A percentile compares a stretch with the other conserved stretches of the same genome.
phyloP scores from a whole-genome alignment of 805 yeast species.

The Kluyveromyces dobzhanskii region DNA sequence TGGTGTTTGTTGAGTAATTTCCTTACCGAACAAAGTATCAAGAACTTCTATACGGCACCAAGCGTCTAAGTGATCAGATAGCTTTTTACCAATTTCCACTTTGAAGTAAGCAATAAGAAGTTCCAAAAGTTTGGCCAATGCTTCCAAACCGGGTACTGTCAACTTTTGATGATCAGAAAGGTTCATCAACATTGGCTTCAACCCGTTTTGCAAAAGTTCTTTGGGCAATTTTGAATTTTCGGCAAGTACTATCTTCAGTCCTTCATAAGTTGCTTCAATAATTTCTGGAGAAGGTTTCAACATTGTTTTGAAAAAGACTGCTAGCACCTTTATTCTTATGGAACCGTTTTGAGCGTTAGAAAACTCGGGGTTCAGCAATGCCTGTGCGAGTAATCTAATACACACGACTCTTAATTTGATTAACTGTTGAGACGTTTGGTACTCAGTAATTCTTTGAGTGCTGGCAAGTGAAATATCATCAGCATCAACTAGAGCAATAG shows the following conservation, averaged over 20 bases:
- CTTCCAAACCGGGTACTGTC: conserved; percentile 84
- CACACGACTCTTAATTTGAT: conserved; percentile 86
- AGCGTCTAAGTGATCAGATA: conserved; percentile 87
- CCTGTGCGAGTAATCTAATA: conserved; percentile 70
- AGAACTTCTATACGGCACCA: conserved; percentile 86
- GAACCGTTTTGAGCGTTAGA: conserved; percentile 65
- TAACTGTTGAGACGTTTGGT: conserved; percentile 80
- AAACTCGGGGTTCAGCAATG: conserved; percentile 78
- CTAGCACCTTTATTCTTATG: conserved; percentile 76
- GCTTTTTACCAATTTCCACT: conserved; percentile 90
- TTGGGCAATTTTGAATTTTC: conserved; percentile 87
- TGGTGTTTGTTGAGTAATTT: conserved; percentile 69
- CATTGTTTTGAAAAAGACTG: conserved; percentile 90
- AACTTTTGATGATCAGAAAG: conserved; percentile 87
- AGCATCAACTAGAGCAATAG: conserved; percentile 91
- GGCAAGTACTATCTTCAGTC: conserved; percentile 71
- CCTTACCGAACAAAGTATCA: conserved; percentile 70
- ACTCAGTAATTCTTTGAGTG: conserved; percentile 76
- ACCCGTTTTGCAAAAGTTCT: conserved; percentile 88
- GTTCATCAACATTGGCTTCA: conserved; percentile 92
- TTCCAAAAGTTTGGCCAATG: conserved; percentile 79
- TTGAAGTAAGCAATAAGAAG: conserved; percentile 85
- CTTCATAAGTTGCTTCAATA: conserved; percentile 89
- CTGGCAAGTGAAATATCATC: conserved; percentile 93
- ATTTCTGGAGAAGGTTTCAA: conserved; percentile 78